Percentiles rank a stretch among this genome's conserved stretches.
phyloP scores from a whole-genome alignment of 805 yeast species.

The Candida sphagnicola region DNA sequence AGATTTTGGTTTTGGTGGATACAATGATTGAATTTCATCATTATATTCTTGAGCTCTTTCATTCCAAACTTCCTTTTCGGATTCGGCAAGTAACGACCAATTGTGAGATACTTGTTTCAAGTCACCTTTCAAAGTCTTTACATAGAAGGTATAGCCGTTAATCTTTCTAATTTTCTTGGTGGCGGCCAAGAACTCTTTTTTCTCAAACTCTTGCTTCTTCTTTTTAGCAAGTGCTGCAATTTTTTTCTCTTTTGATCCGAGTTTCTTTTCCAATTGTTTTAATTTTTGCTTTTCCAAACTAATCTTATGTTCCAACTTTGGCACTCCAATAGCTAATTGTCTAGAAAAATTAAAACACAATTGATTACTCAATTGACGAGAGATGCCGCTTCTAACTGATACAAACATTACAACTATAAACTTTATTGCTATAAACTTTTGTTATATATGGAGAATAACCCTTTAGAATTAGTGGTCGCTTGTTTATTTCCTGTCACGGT shows the following conservation, averaged over 20 bases:
- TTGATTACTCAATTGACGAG: background rate
- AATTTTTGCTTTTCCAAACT: conserved; percentile 6
- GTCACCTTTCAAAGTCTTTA: conserved; percentile 6
- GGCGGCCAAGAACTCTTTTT: conserved; percentile 16
- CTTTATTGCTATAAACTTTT: no score
- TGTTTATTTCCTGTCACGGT: no score
- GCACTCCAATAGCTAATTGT: conserved; percentile 3
- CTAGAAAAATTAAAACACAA: background rate
- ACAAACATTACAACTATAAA: no score
- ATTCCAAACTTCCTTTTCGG: conserved; percentile 24
- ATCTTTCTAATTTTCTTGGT: conserved; percentile 18
- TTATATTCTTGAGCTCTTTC: conserved; percentile 26
- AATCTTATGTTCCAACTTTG: conserved; percentile 9
- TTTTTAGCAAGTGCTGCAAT: conserved; percentile 1
- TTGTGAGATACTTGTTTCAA: conserved; percentile 14
- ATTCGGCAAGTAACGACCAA: conserved; percentile 24
- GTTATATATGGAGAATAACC: no score
- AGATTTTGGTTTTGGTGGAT: conserved; percentile 30
- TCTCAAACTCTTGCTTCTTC: conserved; percentile 11
- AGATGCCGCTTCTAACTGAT: background rate
- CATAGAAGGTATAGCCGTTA: conserved; percentile 5
- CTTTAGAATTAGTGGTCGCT: no score
- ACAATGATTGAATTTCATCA: conserved; percentile 17
- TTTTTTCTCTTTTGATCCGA: conserved; percentile 8
- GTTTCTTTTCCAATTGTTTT: conserved; percentile 1